Evolutionary conservation across 2,329 filamentous ascomycete species (phyloP), one percentile per base, ranked within the genome.

Genomic region (Coniochaeta sp.): DNA sequence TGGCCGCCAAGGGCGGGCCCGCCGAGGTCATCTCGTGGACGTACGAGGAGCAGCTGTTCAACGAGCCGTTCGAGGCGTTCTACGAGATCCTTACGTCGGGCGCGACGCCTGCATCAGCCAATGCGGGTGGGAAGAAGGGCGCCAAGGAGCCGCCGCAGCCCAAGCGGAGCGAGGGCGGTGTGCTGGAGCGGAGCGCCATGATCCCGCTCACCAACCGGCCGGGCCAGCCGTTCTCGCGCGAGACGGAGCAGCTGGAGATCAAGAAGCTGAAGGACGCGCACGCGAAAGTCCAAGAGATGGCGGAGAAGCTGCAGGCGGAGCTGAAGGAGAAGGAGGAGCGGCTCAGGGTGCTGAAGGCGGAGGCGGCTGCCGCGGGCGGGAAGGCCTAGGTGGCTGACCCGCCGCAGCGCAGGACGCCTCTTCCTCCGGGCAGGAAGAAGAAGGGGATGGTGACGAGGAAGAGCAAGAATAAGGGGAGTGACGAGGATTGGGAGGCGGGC

Each of bases 41-140:
- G 61, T 91, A 97, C 71, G 95, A 99, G 73, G 92, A 96, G 70
- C 89, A 98, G 65, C 84, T 98, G 57, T 99, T 99, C 81, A 98
- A 96, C 76, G 95, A 99, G 74, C 95, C 95, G 0, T 95, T 92
- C 67, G 91, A 96, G 73, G 85, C 89, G 54, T 93, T 99, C 70
- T 97, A 91, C 75, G 91, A 96, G 63, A 80, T 91, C 30, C 80
- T 99, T 62, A 98, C 92, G 2, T 81, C 83, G 6, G 90, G 90
- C 62, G 85, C 87, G 28, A 55, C 38, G 26, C n/a, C 59, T 2
- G 85, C 87, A 28, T 38, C 36, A 19, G 22, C 58, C 1, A 38
- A 38, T 7, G 72, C 81, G 65, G 81, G 82, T 30, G 85, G 87
- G 65, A 79, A 77, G 28, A 80, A 80, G 67, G 71, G 69, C 5